Conservation (phyloP, 768 basidiomycete genomes). For the Chalciporus chontae region DNA sequence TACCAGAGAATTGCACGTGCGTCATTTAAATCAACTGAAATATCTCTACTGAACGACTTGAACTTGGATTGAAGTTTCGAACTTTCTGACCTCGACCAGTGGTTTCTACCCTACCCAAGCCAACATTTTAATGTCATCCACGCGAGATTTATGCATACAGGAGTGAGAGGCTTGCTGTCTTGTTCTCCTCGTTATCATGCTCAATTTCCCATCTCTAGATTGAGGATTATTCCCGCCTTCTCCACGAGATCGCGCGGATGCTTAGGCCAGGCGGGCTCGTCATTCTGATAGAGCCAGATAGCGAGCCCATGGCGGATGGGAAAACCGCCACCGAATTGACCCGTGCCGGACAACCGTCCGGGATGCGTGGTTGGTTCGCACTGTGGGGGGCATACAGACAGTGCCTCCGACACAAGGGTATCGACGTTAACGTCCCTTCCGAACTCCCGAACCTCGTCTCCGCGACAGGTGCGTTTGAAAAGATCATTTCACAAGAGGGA, state of each 20-base stretch:
- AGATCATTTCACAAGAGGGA: conserved; percentile 50
- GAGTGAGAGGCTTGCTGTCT: conserved; percentile 32
- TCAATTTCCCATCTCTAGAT: conserved; percentile 41
- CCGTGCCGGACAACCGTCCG: conserved; percentile 31
- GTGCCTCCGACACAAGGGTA: conserved; percentile 47
- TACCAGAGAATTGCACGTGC: conserved; percentile 73
- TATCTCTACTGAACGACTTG: conserved; percentile 3
- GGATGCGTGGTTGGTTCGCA: conserved; percentile 56
- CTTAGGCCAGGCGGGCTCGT: conserved; percentile 69
- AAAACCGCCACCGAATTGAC: conserved; percentile 37
- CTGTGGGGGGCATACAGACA: conserved; percentile 61
- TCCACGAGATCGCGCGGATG: conserved; percentile 60
- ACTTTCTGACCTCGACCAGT: conserved; percentile 62
- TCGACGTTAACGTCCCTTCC: conserved; percentile 58
- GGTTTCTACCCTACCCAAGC: conserved; percentile 59
- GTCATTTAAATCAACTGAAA: conserved; percentile 24
- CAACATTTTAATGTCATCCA: conserved; percentile 66
- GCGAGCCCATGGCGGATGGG: conserved; percentile 47
- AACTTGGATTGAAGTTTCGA: conserved; percentile 50
- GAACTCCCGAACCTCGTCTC: conserved; percentile 50
- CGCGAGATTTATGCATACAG: conserved; percentile 64
- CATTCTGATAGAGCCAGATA: conserved; percentile 61
- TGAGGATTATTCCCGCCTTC: conserved; percentile 54
- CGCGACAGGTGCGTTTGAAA: conserved; percentile 51
- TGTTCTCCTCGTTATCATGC: conserved; percentile 2